Conservation (phyloP, 2,329 filamentous ascomycete species). For the Penicillium psychrosexuale region DNA sequence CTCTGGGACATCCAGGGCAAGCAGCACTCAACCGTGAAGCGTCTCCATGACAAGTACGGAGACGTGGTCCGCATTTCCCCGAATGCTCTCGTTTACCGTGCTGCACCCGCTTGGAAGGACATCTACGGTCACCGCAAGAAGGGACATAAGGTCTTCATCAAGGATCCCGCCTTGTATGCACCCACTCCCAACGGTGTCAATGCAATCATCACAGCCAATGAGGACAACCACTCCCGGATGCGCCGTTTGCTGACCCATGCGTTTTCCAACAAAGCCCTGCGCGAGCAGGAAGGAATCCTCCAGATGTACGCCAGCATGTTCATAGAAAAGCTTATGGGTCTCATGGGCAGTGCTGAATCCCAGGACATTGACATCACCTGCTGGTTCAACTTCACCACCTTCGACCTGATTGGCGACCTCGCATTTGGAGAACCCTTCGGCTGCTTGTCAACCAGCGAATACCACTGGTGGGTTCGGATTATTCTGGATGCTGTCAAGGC, state of each 20-base stretch:
- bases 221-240: conserved; percentile 29
- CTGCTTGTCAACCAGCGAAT: conserved; percentile 26
- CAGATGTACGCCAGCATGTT: conserved; percentile 31
- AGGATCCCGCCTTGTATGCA: conserved; percentile 24
- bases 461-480: conserved; percentile 32
- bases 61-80: conserved; percentile 42
- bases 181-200: conserved; percentile 20
- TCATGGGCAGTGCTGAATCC: not conserved
- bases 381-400: conserved; percentile 31
- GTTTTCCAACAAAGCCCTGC: conserved; percentile 36
- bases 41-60: conserved; percentile 27
- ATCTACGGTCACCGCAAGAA: conserved; percentile 36
- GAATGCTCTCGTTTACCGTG: conserved; percentile 37
- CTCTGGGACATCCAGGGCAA: conserved; percentile 19
- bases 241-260: conserved; percentile 35
- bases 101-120: conserved; percentile 31
- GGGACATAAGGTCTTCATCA: conserved; percentile 23
- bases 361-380: conserved; percentile 16
- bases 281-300: conserved; percentile 35
- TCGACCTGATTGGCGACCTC: conserved; percentile 37
- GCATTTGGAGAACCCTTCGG: conserved; percentile 34
- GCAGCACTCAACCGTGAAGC: conserved; percentile 16
- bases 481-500: conserved; percentile 28
- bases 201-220: conserved; percentile 28
- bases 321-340: conserved; percentile 17